A percentile compares a stretch with the other conserved stretches of the same genome.
These are phyloP conservation scores for Monilinia fructigena DNA, from an alignment of 2,329 filamentous ascomycete species.

Conservation along the genomic window DNA sequence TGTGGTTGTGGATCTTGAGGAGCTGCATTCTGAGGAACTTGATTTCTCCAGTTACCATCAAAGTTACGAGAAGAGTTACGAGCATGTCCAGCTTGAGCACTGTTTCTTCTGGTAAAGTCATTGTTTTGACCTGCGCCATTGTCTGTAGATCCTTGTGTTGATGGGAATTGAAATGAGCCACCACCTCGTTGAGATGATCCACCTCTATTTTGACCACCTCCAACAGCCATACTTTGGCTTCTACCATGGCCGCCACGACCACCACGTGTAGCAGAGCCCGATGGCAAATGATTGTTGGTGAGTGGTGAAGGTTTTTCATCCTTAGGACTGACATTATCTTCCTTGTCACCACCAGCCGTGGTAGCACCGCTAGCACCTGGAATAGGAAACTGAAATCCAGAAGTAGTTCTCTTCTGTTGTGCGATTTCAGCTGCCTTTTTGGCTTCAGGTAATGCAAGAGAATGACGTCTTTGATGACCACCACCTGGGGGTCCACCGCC, in stretches of 20 bases:
- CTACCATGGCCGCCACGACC: conserved; percentile 64
- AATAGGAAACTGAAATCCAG: conserved; percentile 90
- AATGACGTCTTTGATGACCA: conserved; percentile 92
- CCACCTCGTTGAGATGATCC: conserved; percentile 59
- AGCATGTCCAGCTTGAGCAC: conserved; percentile 62
- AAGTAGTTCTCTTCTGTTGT: conserved; percentile 93
- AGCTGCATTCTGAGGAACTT: conserved; percentile 50
- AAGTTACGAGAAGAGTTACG: conserved; percentile 89
- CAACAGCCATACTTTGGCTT: conserved; percentile 86
- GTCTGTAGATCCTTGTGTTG: conserved; percentile 52
- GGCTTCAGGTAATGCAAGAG: conserved; percentile 87
- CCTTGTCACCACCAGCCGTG: conserved; percentile 52
- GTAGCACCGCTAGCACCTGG: conserved; percentile 64
- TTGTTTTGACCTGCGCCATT: conserved; percentile 47
- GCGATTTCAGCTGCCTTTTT: conserved; percentile 97
- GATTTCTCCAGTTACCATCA: conserved; percentile 96
- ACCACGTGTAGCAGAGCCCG: conserved; percentile 44
- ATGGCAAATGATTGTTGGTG: conserved; percentile 31
- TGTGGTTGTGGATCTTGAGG: conserved; percentile 53
- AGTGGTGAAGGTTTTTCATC: conserved; percentile 37
- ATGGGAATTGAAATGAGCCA: conserved; percentile 70
- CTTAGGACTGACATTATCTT: conserved; percentile 28
- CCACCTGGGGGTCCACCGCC: conserved; percentile 66
- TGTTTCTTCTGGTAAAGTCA: conserved; percentile 75
- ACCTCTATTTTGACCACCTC: conserved; percentile 61